These are phyloP conservation scores for Quercus wislizeni DNA, from an alignment of 306 rosid genomes.

Conservation along the genomic window DNA sequence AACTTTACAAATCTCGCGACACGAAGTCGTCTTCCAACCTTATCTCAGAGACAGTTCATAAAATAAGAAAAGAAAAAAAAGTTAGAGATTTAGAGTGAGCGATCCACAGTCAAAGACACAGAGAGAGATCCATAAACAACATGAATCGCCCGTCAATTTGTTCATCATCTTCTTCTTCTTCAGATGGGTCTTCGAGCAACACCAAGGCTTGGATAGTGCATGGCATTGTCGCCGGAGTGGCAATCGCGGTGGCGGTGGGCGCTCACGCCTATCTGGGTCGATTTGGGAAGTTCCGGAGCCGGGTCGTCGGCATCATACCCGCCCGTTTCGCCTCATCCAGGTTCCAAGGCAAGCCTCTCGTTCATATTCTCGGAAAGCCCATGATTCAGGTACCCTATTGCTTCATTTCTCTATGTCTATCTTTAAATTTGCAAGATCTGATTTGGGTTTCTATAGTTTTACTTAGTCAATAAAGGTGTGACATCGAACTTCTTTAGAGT, in stretches of 20 bases:
- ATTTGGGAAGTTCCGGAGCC: conserved; percentile 63
- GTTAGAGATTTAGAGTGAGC: background rate
- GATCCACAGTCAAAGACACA: no score
- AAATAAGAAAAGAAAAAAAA: no score
- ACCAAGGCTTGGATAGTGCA: conserved; percentile 70
- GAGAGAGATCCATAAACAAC: background rate
- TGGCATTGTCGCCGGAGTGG: conserved; percentile 68
- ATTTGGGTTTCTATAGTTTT: background rate
- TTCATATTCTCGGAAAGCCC: conserved; percentile 89
- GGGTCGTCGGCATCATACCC: conserved; percentile 90
- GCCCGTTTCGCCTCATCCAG: conserved; percentile 91
- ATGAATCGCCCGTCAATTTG: conserved; percentile 16
- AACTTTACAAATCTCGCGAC: no score
- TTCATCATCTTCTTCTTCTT: conserved; percentile 32
- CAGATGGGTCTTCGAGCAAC: conserved; percentile 46
- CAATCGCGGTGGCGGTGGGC: conserved; percentile 70
- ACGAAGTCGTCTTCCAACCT: no score
- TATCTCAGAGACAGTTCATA: background rate
- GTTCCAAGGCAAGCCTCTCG: conserved; percentile 83
- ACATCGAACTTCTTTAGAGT: background rate
- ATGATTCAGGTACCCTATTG: conserved; percentile 73
- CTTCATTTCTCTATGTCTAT: background rate
- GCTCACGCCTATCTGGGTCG: conserved; percentile 60
- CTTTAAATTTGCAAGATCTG: background rate
- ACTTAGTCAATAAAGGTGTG: background rate